Conservation (phyloP, 176 grass and related monocot species). For the Aegilops umbellulata region DNA sequence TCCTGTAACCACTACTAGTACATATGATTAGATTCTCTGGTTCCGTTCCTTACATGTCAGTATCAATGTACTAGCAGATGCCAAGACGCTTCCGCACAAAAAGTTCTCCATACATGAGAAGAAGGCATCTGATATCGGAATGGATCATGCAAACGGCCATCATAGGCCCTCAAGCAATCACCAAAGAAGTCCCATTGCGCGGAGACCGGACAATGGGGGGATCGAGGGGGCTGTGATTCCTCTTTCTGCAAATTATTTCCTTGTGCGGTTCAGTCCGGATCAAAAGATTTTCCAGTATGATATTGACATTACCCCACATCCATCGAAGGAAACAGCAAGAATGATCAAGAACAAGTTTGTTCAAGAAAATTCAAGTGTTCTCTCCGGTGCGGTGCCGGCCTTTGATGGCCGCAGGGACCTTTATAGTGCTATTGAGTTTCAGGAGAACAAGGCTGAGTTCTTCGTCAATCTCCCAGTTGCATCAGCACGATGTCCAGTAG, state of each 20-base stretch:
- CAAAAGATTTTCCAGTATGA: slow-evolving; percentile 81
- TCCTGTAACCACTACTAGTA: background rate
- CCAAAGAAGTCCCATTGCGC: slow-evolving; percentile 30
- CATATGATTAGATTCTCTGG: background rate
- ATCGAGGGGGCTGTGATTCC: slow-evolving; percentile 47
- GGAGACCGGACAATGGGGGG: slow-evolving; percentile 66
- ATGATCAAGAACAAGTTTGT: slow-evolving; percentile 86
- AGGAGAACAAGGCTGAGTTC: slow-evolving; percentile 54
- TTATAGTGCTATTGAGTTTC: slow-evolving; percentile 73
- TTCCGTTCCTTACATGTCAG: background rate
- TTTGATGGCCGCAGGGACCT: slow-evolving; percentile 88
- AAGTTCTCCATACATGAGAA: slow-evolving; percentile 19
- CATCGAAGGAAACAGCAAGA: slow-evolving; percentile 78
- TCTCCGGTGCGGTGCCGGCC: slow-evolving; percentile 55
- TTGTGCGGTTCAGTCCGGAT: slow-evolving; percentile 56
- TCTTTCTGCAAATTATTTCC: slow-evolving; percentile 80
- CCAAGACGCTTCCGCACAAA: slow-evolving; percentile 39
- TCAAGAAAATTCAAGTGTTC: slow-evolving; percentile 60
- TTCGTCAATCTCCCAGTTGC: slow-evolving; percentile 58
- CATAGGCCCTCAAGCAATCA: slow-evolving; percentile 19
- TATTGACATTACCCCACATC: slow-evolving; percentile 68
- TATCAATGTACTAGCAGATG: slow-evolving; percentile 39
- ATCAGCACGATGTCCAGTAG: background rate
- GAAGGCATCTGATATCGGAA: slow-evolving; percentile 8
- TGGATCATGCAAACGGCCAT: slow-evolving; percentile 19